Evolutionary conservation across 495 filamentous ascomycete genomes (phyloP), one percentile per base, ranked within the genome.

Genomic region (Penicillium bialowiezense): DNA sequence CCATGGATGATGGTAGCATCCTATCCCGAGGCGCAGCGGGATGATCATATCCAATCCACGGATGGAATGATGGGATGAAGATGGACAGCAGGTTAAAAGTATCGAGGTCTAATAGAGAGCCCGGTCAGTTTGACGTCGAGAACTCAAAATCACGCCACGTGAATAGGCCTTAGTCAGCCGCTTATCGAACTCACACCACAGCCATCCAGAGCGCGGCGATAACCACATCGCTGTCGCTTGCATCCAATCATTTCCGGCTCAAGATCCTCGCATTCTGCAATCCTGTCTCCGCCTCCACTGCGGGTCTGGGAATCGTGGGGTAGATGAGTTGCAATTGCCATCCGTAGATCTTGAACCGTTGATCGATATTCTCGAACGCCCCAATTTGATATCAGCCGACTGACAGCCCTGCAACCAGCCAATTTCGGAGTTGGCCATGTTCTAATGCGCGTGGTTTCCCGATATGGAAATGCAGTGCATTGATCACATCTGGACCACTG

Each of bases 191-290:
- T 28, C 15, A 20, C 15, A 18, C 24, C 34, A 41, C 23, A 60
- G 57, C 57, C 57, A 60, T 56, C 50, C 57, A 61, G 55, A 59
- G 39, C 51, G 44, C 49, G 17, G 39, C 55, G 58, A 61, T 61
- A 61, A 26, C 50, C 48, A 37, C 33, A 37, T 24, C 19, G 24
- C 18, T 18, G 9, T 24, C 15, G 28, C 31, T 32, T 44, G 38
- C 40, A 48, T 53, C 58, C 58, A 61, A 61, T 61, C 55, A 58
- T 39, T 44, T 34, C 21, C 19, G 9, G 14, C 41, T 58, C 26
- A 33, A 29, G 17, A 49, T 50, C 38, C 13, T 10, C 44, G 20
- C 19, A 42, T 18, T 14, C 8, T 28, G 7, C 3, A 3, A 19
- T 18, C 28, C 49, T 28, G 18, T 44, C 55, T 44, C 50, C 55